Conservation (phyloP, 768 basidiomycete species). For the Podaxis sp. region DNA sequence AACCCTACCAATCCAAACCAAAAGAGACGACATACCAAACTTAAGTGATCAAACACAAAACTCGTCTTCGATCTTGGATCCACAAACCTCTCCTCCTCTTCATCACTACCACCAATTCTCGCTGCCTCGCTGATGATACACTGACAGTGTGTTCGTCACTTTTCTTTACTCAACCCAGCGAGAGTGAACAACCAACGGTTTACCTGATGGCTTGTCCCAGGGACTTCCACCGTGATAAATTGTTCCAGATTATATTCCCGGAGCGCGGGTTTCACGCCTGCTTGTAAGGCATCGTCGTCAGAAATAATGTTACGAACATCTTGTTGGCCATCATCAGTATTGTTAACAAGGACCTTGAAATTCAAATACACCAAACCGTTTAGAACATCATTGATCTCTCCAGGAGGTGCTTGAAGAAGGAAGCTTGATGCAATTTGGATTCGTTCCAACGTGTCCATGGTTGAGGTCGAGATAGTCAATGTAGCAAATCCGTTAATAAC, state of each 20-base stretch:
- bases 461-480: neutral
- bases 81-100: constrained; percentile 67
- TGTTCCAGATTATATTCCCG: constrained; percentile 86
- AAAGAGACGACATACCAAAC: constrained; percentile 52
- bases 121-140: constrained; percentile 80
- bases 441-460: constrained; percentile 62
- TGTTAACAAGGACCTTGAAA: neutral
- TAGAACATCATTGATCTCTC: constrained; percentile 95
- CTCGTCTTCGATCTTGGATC: constrained; percentile 79
- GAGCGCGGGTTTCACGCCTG: constrained; percentile 74
- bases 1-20: neutral
- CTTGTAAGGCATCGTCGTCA: constrained; percentile 81
- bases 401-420: constrained; percentile 88
- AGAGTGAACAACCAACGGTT: constrained; percentile 19
- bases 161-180: constrained; percentile 17
- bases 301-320: constrained; percentile 90
- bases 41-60: constrained; percentile 85
- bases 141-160: constrained; percentile 37
- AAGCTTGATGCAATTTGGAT: constrained; percentile 75
- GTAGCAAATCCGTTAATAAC: constrained; percentile 15
- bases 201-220: constrained; percentile 74
- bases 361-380: constrained; percentile 54
- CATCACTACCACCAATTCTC: constrained; percentile 39
- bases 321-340: constrained; percentile 29
- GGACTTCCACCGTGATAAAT: constrained; percentile 85